Evolutionary conservation across 163 green algal species (phyloP), one percentile per base, ranked within the genome.

Genomic region (Prototheca wickerhamii): DNA sequence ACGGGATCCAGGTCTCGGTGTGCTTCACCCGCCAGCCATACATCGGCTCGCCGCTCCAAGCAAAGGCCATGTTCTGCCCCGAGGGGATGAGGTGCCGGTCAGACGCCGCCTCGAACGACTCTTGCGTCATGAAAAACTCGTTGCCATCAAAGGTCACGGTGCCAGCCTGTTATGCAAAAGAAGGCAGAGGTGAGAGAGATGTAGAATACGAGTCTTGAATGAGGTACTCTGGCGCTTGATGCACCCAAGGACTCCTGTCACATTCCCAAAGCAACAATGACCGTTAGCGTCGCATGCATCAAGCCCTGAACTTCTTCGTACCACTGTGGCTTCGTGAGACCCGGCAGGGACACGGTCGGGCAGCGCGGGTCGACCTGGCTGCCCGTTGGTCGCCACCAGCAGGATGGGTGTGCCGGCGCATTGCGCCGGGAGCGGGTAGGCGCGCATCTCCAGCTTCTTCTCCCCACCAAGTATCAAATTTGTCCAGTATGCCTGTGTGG

Each of bases 381-480:
- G 46, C 15, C 60, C 60, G 6, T 30, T 54, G 23, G 37, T 67
- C 21, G 33, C 37, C 21, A 67, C 25, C 20, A 67, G 37, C 7
- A 57, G 51, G 21, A 67, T 43, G 26, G 17, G 60, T 33, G 28
- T 4, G 60, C 31, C 53, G 12, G 31, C 25, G 15, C 61, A 6
- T 5, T 60, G 8, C 15, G 31, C 18, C 5, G 35, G n/a, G 7
- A 67, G 20, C 5, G 60, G 32, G 33, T 67, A 67, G 21, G 50
- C n/a, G 23, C 60, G 35, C 33, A 51, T 5, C 53, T 67, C 60
- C 25, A 67, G 26, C 6, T 4, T 55, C 37, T 67, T 67, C 15
- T 17, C 17, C 31, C 60, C 60, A 35, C n/a, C 33, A 33, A 67
- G 60, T 8, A 67, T 46, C 8, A 42, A 26, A 4, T 51, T 53